A percentile compares a stretch with the other conserved stretches of the same genome.
Evolutionary conservation across 768 basidiomycete species (phyloP).

Genomic region (Lactarius sp.): DNA sequence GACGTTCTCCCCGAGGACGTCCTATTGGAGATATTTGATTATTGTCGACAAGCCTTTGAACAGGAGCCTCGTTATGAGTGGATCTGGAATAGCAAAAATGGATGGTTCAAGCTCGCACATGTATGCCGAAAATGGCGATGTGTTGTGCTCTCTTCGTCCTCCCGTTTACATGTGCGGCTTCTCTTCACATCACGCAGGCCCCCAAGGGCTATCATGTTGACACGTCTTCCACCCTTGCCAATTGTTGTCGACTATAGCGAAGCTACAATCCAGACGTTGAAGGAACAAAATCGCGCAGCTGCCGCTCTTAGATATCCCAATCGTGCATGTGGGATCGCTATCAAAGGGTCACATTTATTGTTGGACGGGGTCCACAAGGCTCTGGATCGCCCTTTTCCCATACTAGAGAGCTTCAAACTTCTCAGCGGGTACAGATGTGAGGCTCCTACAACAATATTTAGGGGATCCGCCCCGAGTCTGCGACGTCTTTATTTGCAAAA

Average conservation of each 20-base stretch:
- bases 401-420: neutral
- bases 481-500: neutral
- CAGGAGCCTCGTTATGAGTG: neutral
- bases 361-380: neutral
- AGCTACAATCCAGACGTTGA: neutral
- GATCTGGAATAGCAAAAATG: neutral
- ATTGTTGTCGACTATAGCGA: neutral
- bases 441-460: neutral
- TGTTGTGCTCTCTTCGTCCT: neutral
- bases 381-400: neutral
- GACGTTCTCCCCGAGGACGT: neutral
- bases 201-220: neutral
- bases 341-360: neutral
- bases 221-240: neutral
- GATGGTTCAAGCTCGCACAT: constrained; percentile 13
- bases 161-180: neutral
- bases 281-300: neutral
- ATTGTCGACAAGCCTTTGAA: neutral
- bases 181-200: neutral
- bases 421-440: neutral
- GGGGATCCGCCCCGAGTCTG: neutral
- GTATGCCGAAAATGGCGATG: constrained; percentile 8
- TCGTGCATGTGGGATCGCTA: neutral
- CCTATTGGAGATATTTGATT: constrained; percentile 1
- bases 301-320: neutral